A percentile compares a stretch with the other conserved stretches of the same genome.
These are phyloP conservation scores for Stropharia rugosoannulata DNA, from an alignment of 768 basidiomycete species.

Conservation along the genomic window DNA sequence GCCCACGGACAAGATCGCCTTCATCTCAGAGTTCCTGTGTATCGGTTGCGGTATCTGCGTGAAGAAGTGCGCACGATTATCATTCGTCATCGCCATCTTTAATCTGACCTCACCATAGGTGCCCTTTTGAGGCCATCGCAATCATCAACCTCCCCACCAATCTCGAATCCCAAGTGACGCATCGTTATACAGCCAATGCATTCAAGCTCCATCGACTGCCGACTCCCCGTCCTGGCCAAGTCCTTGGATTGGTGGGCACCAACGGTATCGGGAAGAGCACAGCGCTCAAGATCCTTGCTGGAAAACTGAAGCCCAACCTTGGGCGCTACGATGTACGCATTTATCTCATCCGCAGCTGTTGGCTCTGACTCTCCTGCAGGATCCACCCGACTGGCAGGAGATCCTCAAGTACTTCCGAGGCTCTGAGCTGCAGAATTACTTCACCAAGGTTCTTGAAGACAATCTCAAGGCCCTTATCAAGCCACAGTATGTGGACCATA, in stretches of 20 bases:
- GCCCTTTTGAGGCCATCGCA: conserved; percentile 97
- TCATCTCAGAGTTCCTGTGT: conserved; percentile 98
- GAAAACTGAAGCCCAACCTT: conserved; percentile 96
- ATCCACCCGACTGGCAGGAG: conserved; percentile 99
- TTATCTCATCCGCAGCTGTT: not conserved
- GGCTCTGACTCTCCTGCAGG: conserved; percentile 40
- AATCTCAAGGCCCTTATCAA: conserved; percentile 98
- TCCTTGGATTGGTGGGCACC: conserved; percentile 96
- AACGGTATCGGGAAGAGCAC: conserved; percentile 99
- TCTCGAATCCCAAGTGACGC: conserved; percentile 92
- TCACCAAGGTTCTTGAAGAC: conserved; percentile 98
- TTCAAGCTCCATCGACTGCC: conserved; percentile 99
- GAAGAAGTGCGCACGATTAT: conserved; percentile 74
- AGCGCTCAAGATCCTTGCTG: conserved; percentile 93
- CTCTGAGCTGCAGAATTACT: conserved; percentile 98
- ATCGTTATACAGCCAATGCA: conserved; percentile 96
- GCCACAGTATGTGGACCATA: conserved; percentile 99
- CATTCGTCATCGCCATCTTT: not conserved
- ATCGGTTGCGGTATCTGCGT: conserved; percentile 99
- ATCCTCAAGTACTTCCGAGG: conserved; percentile 98
- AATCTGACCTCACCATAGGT: conserved; percentile 46
- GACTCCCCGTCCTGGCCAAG: conserved; percentile 95
- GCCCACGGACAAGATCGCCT: conserved; percentile 93
- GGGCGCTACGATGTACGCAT: conserved; percentile 88
- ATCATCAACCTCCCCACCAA: conserved; percentile 99